Conservation (phyloP, 116 monocot genomes). For the Trichopus zeylanicus region DNA sequence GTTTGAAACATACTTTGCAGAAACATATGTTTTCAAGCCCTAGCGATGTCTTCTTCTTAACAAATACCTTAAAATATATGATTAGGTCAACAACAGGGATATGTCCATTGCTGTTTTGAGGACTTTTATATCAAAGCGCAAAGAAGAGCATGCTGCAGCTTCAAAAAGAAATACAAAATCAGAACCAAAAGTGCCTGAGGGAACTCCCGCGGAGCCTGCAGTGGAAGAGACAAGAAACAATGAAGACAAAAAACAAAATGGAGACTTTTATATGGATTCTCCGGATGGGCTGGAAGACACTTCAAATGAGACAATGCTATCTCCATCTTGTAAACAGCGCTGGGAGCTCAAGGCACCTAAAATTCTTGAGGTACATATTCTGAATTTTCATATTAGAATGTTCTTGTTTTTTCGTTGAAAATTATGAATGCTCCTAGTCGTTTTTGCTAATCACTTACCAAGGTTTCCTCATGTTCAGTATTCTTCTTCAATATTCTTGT, state of each 20-base stretch:
- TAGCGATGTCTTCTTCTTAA: background rate
- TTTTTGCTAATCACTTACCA: too few species aligned
- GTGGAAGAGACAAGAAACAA: slow-evolving; percentile 2
- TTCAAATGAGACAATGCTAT: slow-evolving; percentile 12
- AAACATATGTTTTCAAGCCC: too few species aligned
- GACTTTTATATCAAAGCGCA: slow-evolving; percentile 42
- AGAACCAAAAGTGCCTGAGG: slow-evolving; percentile 13
- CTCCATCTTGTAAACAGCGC: slow-evolving; percentile 14
- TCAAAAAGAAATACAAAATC: slow-evolving; percentile 30
- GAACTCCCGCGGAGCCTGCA: slow-evolving; percentile 8
- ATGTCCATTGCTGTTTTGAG: slow-evolving; percentile 86
- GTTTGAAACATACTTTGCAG: background rate
- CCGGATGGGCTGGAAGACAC: slow-evolving; percentile 12
- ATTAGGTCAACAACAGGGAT: slow-evolving; percentile 81
- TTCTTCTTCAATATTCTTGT: background rate
- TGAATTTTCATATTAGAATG: background rate
- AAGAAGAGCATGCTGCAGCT: slow-evolving; percentile 60
- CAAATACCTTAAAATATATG: slow-evolving; percentile 6
- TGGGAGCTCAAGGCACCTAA: slow-evolving; percentile 39
- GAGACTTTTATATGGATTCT: slow-evolving; percentile 6
- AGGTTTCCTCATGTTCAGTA: background rate
- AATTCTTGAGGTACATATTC: slow-evolving; percentile 64
- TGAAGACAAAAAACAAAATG: slow-evolving; percentile 22
- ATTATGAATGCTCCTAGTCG: too few species aligned
- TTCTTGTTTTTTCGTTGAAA: background rate